A percentile compares a stretch with the other conserved stretches of the same genome.
Conservation (phyloP, 1,284 basidiomycete species). For the Cutaneotrichosporon cyanovorans region DNA sequence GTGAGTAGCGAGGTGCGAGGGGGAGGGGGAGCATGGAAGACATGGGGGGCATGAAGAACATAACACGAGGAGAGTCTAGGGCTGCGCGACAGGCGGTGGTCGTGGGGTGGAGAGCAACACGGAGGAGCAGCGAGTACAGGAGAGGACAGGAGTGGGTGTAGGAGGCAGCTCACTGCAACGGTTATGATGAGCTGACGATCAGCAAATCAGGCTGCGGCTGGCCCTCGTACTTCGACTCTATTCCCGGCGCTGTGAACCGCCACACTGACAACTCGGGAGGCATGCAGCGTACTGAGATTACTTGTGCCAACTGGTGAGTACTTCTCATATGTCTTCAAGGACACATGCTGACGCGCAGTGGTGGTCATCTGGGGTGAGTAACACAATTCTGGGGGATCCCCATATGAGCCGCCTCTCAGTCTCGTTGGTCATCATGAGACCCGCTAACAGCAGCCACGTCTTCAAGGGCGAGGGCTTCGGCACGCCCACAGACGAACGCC, state of each 20-base stretch:
- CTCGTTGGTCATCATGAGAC: neutral
- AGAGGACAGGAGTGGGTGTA: too few species aligned
- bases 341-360: constrained; percentile 51
- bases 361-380: constrained; percentile 68
- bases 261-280: constrained; percentile 47
- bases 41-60: too few species aligned
- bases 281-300: constrained; percentile 45
- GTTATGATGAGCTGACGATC: constrained; percentile 16
- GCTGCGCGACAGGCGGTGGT: too few species aligned
- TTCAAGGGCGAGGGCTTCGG: constrained; percentile 74
- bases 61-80: too few species aligned
- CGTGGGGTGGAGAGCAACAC: too few species aligned
- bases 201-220: constrained; percentile 82
- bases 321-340: constrained; percentile 25
- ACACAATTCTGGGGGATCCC: neutral
- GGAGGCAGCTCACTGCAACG: too few species aligned
- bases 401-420: neutral
- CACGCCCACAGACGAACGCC: constrained; percentile 43
- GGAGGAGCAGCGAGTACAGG: too few species aligned
- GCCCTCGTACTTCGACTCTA: constrained; percentile 94
- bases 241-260: constrained; percentile 77
- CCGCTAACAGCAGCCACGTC: constrained; percentile 53
- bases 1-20: constrained; percentile 22
- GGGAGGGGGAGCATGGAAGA: too few species aligned
- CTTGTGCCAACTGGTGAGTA: constrained; percentile 43